Conservation (phyloP, 2,329 filamentous ascomycete genomes). For the Aspergillus ustus region DNA sequence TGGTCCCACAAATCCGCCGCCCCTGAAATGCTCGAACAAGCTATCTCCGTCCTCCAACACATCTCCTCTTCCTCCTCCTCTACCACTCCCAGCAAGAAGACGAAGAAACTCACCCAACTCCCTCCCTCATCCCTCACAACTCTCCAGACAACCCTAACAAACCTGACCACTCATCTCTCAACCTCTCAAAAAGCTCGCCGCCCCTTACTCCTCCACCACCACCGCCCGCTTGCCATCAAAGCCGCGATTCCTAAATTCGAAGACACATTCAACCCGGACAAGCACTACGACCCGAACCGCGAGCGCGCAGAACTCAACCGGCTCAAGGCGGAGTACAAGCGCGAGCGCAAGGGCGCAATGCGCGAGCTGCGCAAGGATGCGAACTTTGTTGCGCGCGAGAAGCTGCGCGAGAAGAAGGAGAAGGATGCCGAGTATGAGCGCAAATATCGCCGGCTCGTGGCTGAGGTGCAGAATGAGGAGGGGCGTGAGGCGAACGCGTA, state of each 20-base stretch:
- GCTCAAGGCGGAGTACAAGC: slow-evolving; percentile 88
- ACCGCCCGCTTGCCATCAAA: slow-evolving; percentile 86
- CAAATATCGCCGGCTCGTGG: slow-evolving; percentile 89
- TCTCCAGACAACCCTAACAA: slow-evolving; percentile 37
- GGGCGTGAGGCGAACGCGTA: slow-evolving; percentile 85
- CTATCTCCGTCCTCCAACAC: slow-evolving; percentile 62
- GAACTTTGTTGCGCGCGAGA: slow-evolving; percentile 89
- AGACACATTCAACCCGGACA: slow-evolving; percentile 89
- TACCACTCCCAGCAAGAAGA: slow-evolving; percentile 40
- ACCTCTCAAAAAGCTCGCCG: slow-evolving; percentile 70
- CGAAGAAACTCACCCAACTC: slow-evolving; percentile 40
- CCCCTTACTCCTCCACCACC: slow-evolving; percentile 85
- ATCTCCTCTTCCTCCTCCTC: slow-evolving; percentile 60
- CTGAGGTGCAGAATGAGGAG: slow-evolving; percentile 95
- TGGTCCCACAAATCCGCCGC: slow-evolving; percentile 79
- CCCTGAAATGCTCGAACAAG: slow-evolving; percentile 75
- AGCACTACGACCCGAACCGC: slow-evolving; percentile 95
- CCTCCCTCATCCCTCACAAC: slow-evolving; percentile 42
- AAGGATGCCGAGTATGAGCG: slow-evolving; percentile 92
- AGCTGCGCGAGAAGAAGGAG: slow-evolving; percentile 88
- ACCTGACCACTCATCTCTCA: slow-evolving; percentile 52
- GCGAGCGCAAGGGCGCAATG: slow-evolving; percentile 92
- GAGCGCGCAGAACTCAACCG: slow-evolving; percentile 85
- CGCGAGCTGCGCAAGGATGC: slow-evolving; percentile 94
- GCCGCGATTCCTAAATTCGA: slow-evolving; percentile 92